Conservation (phyloP, 169 alveolate species). For the Condylostoma magnum region DNA sequence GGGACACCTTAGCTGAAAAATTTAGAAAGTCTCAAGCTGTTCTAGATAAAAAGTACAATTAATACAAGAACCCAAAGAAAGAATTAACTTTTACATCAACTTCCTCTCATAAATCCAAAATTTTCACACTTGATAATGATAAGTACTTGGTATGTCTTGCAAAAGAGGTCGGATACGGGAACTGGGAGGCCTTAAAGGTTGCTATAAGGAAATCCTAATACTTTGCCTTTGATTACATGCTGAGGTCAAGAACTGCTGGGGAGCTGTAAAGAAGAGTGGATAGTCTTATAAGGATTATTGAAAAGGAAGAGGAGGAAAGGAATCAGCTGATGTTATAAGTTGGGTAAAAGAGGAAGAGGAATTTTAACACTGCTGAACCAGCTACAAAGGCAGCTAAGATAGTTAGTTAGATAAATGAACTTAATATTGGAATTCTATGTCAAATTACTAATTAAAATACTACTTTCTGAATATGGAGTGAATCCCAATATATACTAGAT, state of each 20-base stretch:
- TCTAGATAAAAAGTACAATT: conserved; percentile 42
- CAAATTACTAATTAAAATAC: too few species aligned
- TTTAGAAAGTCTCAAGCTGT: conserved; percentile 55
- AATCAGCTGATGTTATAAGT: conserved; percentile 35
- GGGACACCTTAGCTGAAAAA: conserved; percentile 64
- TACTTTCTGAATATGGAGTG: too few species aligned
- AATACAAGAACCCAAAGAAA: conserved; percentile 61
- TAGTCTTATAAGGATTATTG: conserved; percentile 56
- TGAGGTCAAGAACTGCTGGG: conserved; percentile 51
- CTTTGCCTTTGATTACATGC: conserved; percentile 72
- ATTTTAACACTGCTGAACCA: too few species aligned
- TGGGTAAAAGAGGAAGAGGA: too few species aligned
- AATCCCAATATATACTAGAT: too few species aligned
- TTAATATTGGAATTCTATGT: too few species aligned
- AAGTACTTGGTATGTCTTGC: conserved; percentile 71
- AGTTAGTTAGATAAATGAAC: too few species aligned
- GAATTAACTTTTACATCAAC: conserved; percentile 69
- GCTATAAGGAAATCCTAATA: conserved; percentile 61
- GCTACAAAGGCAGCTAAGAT: too few species aligned
- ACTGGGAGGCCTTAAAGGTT: conserved; percentile 76
- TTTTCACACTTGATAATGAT: conserved; percentile 75
- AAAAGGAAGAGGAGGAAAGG: conserved; percentile 50
- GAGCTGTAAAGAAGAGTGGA: conserved; percentile 73
- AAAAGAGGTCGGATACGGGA: conserved; percentile 72
- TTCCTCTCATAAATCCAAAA: conserved; percentile 66